Base-by-base conservation (phyloP, 441 rosid genomes). In the Jatropha multifida region DNA sequence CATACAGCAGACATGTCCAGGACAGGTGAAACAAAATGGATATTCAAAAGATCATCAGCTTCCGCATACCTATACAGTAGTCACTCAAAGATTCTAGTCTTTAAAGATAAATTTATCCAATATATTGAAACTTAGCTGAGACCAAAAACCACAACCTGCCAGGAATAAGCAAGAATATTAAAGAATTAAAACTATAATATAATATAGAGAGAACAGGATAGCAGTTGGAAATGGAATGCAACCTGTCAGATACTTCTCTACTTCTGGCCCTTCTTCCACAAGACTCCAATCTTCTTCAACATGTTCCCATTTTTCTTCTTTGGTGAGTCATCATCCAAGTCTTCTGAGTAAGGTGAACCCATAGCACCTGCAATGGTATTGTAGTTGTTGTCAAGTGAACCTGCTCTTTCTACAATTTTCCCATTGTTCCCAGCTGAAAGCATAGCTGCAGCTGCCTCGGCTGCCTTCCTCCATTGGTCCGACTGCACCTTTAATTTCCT, bases 401-500 rank as follows among this genome's bases (percentile, higher is more conserved):
- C 85, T 0, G 90, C 74, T 76, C 90, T 85, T 72, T 93, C 94
- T 27, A 76, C 85, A 10, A 83, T 75, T 84, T 88, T 93, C 69
- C 97, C 97, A 44, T 88, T 78, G 85, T 87, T 90, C 62, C 94
- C 94, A 5, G 86, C 76, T n/a, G 97, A 82, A 68, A 96, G 83
- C 88, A 96, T 90, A 27, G 97, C 77, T 14, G 98, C 90, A 0
- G 99, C 98, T 4, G 97, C 98, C 85, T 94, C 98, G 0, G 97
- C 99, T 5, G 99, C 98, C 82, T 96, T 96, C 85, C 99, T 89
- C 99, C 99, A 92, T 74, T 92, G 99, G 78, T 96, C 94, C 49
- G 98, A 84, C 76, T 96, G 99, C 78, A 94, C 99, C 81, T 91
- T 94, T 64, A 94, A 77, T 87, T 86, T 90, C 88, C 98, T 90